phyloP scores from a whole-genome alignment of 225 moss, liverwort and hornwort species.

The Lunularia cruciata region DNA sequence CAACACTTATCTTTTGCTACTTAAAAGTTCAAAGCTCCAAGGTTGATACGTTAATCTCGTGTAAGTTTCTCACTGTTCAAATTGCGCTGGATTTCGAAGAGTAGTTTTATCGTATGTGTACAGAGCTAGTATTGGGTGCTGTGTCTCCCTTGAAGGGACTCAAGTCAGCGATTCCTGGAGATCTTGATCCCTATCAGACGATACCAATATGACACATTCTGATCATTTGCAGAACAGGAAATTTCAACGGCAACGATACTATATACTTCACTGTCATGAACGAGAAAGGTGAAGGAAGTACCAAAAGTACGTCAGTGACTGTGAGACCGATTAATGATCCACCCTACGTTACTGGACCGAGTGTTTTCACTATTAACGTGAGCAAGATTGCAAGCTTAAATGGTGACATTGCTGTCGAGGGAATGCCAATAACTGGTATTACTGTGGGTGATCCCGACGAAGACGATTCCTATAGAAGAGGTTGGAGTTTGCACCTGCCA shows the following conservation, averaged over 20 bases:
- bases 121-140: too few species aligned
- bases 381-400: not conserved
- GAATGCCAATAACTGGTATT: not conserved
- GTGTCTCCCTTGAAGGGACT: too few species aligned
- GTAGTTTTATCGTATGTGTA: too few species aligned
- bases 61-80: too few species aligned
- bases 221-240: conserved; percentile 18
- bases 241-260: conserved; percentile 29
- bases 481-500: conserved; percentile 7
- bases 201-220: not conserved
- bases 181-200: too few species aligned
- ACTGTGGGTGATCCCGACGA: conserved; percentile 28
- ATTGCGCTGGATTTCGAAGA: too few species aligned
- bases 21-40: too few species aligned
- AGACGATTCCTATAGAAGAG: conserved; percentile 8
- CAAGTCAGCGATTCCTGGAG: too few species aligned
- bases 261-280: conserved; percentile 13
- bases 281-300: not conserved
- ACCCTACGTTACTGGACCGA: conserved; percentile 20
- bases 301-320: conserved; percentile 10
- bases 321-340: conserved; percentile 26
- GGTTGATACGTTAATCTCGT: too few species aligned
- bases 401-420: not conserved
- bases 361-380: conserved; percentile 15
- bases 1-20: too few species aligned